Evolutionary conservation across 495 filamentous ascomycete species (phyloP).

Genomic region (Neurospora sublineolata): DNA sequence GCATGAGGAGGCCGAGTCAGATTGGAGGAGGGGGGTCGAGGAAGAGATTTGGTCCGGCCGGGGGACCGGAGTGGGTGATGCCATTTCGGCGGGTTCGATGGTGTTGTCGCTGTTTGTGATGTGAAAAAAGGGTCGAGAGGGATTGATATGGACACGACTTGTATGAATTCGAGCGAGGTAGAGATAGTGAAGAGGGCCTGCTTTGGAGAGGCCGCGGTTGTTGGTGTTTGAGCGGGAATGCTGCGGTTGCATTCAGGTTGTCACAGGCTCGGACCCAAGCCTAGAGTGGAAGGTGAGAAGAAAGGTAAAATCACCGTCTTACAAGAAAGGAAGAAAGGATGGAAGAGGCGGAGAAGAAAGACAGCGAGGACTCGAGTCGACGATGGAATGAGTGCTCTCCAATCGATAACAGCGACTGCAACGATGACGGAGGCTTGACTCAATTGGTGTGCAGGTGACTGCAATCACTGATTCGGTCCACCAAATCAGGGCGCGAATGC

Average conservation of each 20-base stretch:
- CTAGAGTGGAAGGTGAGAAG: not conserved
- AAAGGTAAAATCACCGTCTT: not conserved
- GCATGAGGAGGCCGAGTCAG: conserved; percentile 22
- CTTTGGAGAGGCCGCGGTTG: not conserved
- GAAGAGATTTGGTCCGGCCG: conserved; percentile 3
- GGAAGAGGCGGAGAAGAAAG: not conserved
- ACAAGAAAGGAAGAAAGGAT: not conserved
- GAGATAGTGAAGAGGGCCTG: not conserved
- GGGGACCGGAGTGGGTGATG: conserved; percentile 3
- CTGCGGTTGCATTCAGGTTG: not conserved
- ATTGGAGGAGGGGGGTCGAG: conserved; percentile 18
- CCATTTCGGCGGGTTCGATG: conserved; percentile 4
- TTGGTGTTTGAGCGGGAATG: not conserved
- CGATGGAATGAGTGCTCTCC: not conserved
- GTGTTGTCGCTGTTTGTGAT: not conserved
- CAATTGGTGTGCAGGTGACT: not conserved
- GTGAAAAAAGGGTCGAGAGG: not conserved
- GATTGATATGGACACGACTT: not conserved
- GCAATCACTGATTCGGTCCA: not conserved
- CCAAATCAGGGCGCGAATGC: not conserved
- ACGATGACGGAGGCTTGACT: not conserved
- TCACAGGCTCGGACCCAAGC: not conserved
- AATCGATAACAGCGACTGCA: not conserved
- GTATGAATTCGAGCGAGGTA: not conserved
- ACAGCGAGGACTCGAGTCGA: not conserved